Base-by-base conservation (phyloP, 2,329 filamentous ascomycete genomes). In the Drechslerella dactyloides region DNA sequence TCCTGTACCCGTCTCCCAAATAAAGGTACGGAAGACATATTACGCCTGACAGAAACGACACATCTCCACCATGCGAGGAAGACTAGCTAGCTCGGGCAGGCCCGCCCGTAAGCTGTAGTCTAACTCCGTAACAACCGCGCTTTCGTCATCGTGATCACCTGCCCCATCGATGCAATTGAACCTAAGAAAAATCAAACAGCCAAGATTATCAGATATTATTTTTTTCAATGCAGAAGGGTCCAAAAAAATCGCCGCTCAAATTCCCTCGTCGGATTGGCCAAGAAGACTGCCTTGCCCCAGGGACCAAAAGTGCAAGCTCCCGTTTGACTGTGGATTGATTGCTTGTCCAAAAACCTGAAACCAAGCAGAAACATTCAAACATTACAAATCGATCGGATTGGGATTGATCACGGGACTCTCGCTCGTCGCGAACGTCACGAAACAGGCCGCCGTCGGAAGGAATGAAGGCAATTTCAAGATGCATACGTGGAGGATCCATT, bases 131-230 rank as follows among this genome's bases (percentile, higher is more conserved):
- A 21, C 44, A 17, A 11, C 27, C 4, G 27, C 19, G 11, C n/a
- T 48, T 48, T 21, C 44, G 44, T 48, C 44, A 48, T 48, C 44
- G 44, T 48, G 44, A 23, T 48, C 44, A 48, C 44, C 44, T 48
- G 44, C 44, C 44, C 8, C 17, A 23, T 48, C 44, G n/a, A 42
- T 6, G 11, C 15, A 15, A 15, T 42, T 15, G 13, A 6, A 42
- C n/a, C 13, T 42, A 42, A 48, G 11, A 48, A 48, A 4, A 21
- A 2, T 21, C n/a, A 21, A 21, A 4, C 27, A 3, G 8, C 8
- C 27, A 33, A 33, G n/a, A n/a, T n/a, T n/a, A n/a, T n/a, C n/a
- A n/a, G n/a, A n/a, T n/a, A n/a, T n/a, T 33, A 33, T 33, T 33
- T 33, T 33, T 33, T 33, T 33, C 27, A 33, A 33, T 33, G 27